A percentile compares a stretch with the other conserved stretches of the same genome.
Evolutionary conservation across 768 basidiomycete genomes (phyloP).

Genomic region (Grammothele lineata): DNA sequence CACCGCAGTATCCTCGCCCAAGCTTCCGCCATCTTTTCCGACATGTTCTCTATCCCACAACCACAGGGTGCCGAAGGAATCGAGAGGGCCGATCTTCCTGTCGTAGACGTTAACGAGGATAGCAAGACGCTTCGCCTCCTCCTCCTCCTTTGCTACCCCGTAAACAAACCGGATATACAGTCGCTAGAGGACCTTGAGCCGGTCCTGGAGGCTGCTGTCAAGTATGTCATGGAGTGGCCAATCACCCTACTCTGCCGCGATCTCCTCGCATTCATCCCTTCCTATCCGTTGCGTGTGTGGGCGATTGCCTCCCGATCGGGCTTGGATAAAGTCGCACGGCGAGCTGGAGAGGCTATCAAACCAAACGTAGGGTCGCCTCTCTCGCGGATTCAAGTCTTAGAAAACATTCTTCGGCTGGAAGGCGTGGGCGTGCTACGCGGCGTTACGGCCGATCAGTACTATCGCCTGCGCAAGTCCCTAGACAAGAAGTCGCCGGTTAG

Average conservation of each 20-base stretch:
- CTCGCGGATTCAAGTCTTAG: too few species aligned
- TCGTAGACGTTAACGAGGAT: conserved; percentile 28
- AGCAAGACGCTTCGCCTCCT: conserved; percentile 24
- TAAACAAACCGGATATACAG: conserved; percentile 17
- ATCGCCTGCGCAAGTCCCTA: not conserved
- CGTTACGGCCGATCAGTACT: conserved; percentile 1
- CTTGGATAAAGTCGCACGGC: not conserved
- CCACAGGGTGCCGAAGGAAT: not conserved
- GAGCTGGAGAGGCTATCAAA: not conserved
- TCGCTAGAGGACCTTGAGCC: not conserved
- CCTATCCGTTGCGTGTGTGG: conserved; percentile 26
- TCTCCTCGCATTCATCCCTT: conserved; percentile 6
- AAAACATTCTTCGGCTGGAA: too few species aligned
- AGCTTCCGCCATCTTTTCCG: conserved; percentile 15
- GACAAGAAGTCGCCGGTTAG: not conserved
- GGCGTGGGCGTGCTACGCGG: not conserved
- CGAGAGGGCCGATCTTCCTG: not conserved
- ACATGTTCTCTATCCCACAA: conserved; percentile 16
- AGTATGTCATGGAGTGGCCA: conserved; percentile 4
- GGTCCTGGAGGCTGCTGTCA: conserved; percentile 1
- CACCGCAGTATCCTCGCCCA: conserved; percentile 5
- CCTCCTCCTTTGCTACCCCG: conserved; percentile 33
- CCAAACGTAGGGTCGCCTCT: too few species aligned
- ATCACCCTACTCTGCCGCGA: conserved; percentile 8
- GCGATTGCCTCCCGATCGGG: conserved; percentile 1